Percentiles rank a stretch among this genome's conserved stretches.
Evolutionary conservation across 2,329 filamentous ascomycete species (phyloP).

Genomic region (Sarocladium brachiariae): DNA sequence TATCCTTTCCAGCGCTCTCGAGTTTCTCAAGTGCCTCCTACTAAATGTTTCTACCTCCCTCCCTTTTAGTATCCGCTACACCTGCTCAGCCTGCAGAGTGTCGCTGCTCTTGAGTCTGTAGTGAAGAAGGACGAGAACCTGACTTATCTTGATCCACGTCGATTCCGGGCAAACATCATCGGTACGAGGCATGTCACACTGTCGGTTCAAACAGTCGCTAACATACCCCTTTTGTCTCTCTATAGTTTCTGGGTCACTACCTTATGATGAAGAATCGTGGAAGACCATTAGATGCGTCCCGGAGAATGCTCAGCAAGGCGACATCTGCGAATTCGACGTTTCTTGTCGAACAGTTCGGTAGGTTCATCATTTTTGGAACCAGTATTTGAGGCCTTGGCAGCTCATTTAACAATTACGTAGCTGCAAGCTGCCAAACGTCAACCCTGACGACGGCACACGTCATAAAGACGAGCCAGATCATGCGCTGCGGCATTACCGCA

Average conservation of each 20-base stretch:
- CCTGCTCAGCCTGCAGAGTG: constrained; percentile 57
- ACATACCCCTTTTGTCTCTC: no score
- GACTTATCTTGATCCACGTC: constrained; percentile 49
- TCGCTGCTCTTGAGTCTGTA: constrained; percentile 52
- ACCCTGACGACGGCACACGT: constrained; percentile 51
- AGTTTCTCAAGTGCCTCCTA: no score
- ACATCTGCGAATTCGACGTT: constrained; percentile 38
- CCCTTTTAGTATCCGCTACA: constrained; percentile 59
- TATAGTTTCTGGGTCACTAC: constrained; percentile 54
- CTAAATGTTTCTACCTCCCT: no score
- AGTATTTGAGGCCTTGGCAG: no score
- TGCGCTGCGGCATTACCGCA: constrained; percentile 50
- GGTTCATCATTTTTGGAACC: no score
- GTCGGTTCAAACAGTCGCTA: no score
- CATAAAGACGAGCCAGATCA: constrained; percentile 50
- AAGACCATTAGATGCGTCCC: constrained; percentile 49
- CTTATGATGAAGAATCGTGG: constrained; percentile 68
- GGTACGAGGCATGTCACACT: constrained; percentile 31
- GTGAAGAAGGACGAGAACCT: constrained; percentile 43
- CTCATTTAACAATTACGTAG: constrained; percentile 22
- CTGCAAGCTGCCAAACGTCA: constrained; percentile 66
- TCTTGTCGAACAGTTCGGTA: constrained; percentile 59
- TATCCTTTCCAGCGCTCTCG: no score
- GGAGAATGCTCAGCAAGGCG: constrained; percentile 19
- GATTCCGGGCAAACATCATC: constrained; percentile 69